Conservation (phyloP, 352 stramenopile species). For the Albugo candida region DNA sequence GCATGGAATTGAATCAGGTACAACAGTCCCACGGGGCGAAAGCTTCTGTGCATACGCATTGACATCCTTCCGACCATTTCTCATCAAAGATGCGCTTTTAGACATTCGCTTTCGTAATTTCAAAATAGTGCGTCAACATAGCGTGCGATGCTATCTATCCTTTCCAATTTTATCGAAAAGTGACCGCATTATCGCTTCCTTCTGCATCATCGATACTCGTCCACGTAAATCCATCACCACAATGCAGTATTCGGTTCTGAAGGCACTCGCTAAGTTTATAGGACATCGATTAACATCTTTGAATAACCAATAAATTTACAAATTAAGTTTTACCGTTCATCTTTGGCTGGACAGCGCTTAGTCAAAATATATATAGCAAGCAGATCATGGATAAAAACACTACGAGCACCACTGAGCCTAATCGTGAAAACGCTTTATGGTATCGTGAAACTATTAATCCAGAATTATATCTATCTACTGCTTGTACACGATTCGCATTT, state of each 20-base stretch:
- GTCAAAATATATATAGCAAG: no score
- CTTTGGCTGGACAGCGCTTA: no score
- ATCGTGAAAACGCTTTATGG: conserved; percentile 1
- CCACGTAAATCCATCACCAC: conserved; percentile 28
- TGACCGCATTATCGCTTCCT: conserved; percentile 9
- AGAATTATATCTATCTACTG: conserved; percentile 74
- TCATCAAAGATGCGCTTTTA: conserved; percentile 21
- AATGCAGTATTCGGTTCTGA: conserved; percentile 36
- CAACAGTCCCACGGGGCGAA: background rate
- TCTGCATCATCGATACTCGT: conserved; percentile 24
- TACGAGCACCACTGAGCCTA: no score
- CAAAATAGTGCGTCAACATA: conserved; percentile 12
- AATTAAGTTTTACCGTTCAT: no score
- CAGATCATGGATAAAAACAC: no score
- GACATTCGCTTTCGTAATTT: conserved; percentile 38
- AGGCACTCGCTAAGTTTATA: conserved; percentile 18
- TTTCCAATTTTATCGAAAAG: background rate
- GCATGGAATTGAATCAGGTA: background rate
- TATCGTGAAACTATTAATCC: conserved; percentile 76
- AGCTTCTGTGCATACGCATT: conserved; percentile 20
- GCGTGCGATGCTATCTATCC: conserved; percentile 16
- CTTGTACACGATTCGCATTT: conserved; percentile 78
- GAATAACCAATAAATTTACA: no score
- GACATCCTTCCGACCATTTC: conserved; percentile 14
- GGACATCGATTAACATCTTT: conserved; percentile 1